phyloP scores from a whole-genome alignment of 225 moss, liverwort and hornwort genomes.

The Rhytidiadelphus loreus region DNA sequence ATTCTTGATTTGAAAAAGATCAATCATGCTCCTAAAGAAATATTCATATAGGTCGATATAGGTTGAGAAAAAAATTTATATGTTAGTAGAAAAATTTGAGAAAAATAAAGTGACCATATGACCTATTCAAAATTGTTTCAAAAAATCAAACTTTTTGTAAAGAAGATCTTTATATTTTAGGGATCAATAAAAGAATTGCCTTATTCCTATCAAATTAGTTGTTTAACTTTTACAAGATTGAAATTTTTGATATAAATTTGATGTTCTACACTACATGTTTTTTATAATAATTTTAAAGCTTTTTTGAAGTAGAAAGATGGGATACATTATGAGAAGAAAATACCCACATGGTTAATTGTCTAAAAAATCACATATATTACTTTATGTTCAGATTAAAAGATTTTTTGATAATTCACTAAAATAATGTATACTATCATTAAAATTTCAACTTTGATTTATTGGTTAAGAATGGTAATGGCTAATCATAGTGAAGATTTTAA shows the following conservation, averaged over 20 bases:
- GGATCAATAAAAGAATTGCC: neutral
- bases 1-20: neutral
- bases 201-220: neutral
- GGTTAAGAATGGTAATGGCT: neutral
- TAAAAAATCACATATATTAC: neutral
- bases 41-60: fast-evolving
- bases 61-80: neutral
- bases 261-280: neutral
- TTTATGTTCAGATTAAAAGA: neutral
- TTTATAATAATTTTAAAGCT: neutral
- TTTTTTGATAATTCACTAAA: neutral
- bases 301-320: neutral
- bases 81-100: neutral
- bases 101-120: neutral
- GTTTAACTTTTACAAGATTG: neutral
- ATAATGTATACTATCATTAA: neutral
- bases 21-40: neutral
- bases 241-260: neutral
- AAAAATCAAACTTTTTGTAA: neutral
- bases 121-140: neutral
- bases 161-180: neutral
- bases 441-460: neutral
- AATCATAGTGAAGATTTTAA: neutral
- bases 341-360: neutral
- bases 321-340: neutral